phyloP scores from a whole-genome alignment of 208 protist genomes.

The Trypanosoma platydactyli region DNA sequence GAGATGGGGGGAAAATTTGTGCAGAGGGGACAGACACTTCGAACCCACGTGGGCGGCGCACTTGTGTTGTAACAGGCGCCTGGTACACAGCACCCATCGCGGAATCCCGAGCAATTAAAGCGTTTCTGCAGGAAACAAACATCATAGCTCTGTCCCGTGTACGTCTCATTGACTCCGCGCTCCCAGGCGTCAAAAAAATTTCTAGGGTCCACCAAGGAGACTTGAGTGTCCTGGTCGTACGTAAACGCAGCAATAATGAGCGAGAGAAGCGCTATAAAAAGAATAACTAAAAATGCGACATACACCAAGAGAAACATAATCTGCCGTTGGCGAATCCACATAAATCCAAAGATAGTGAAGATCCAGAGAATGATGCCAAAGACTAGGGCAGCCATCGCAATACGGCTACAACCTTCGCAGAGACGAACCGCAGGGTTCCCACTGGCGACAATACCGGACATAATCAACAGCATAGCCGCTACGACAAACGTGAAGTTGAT shows the following conservation, averaged over 20 bases:
- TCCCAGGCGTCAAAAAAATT: conserved; percentile 25
- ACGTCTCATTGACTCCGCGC: conserved; percentile 28
- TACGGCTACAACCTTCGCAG: conserved; percentile 16
- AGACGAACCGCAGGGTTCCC: conserved; percentile 28
- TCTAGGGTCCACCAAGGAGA: conserved; percentile 16
- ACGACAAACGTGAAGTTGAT: conserved; percentile 43
- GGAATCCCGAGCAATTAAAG: conserved; percentile 36
- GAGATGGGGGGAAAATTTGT: conserved; percentile 19
- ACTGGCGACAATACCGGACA: conserved; percentile 32
- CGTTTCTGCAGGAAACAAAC: conserved; percentile 31
- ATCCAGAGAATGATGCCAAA: conserved; percentile 33
- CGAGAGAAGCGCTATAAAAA: conserved; percentile 24
- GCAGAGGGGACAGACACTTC: conserved; percentile 25
- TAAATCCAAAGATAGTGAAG: conserved; percentile 33
- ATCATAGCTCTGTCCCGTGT: conserved; percentile 9
- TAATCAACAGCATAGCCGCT: conserved; percentile 34
- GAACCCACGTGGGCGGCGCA: conserved; percentile 27
- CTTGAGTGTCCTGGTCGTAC: conserved; percentile 16
- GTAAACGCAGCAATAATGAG: conserved; percentile 27
- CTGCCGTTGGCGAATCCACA: conserved; percentile 35
- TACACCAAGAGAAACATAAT: conserved; percentile 37
- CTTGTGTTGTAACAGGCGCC: conserved; percentile 28
- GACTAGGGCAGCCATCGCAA: conserved; percentile 22
- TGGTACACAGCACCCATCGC: conserved; percentile 31
- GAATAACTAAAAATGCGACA: conserved; percentile 24